A percentile compares a stretch with the other conserved stretches of the same genome.
Conservation (phyloP, 495 filamentous ascomycete genomes). For the Hypoxylon perforatum region DNA sequence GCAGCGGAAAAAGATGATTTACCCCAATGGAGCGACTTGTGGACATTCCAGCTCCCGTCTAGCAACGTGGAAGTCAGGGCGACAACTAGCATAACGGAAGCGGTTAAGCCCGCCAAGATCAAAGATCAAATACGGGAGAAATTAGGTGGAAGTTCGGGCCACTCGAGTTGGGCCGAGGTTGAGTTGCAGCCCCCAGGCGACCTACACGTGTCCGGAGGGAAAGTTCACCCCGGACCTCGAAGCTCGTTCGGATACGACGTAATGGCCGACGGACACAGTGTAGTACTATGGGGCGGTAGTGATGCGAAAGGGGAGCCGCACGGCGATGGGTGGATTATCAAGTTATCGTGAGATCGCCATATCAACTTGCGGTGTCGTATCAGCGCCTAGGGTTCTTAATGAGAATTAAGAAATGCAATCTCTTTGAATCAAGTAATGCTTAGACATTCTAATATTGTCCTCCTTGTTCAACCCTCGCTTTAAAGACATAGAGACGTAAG, state of each 20-base stretch:
- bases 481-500: neutral
- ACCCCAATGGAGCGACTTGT: slow-evolving; percentile 56
- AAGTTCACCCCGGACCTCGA: slow-evolving; percentile 64
- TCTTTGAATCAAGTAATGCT: too few species aligned
- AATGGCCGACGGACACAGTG: slow-evolving; percentile 52
- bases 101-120: slow-evolving; percentile 57
- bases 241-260: slow-evolving; percentile 58
- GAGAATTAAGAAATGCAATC: too few species aligned
- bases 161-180: slow-evolving; percentile 60
- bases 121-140: slow-evolving; percentile 61
- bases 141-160: slow-evolving; percentile 54
- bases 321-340: slow-evolving; percentile 65
- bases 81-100: slow-evolving; percentile 26
- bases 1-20: slow-evolving; percentile 28
- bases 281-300: slow-evolving; percentile 64
- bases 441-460: neutral
- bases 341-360: slow-evolving; percentile 44
- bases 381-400: too few species aligned
- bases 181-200: slow-evolving; percentile 58
- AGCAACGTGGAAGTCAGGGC: slow-evolving; percentile 23
- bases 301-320: slow-evolving; percentile 60
- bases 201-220: slow-evolving; percentile 50
- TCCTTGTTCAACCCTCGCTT: neutral
- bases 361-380: neutral
- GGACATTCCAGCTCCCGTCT: slow-evolving; percentile 64